Conservation (phyloP, 2,329 filamentous ascomycete species). For the Claviceps lovelessii region DNA sequence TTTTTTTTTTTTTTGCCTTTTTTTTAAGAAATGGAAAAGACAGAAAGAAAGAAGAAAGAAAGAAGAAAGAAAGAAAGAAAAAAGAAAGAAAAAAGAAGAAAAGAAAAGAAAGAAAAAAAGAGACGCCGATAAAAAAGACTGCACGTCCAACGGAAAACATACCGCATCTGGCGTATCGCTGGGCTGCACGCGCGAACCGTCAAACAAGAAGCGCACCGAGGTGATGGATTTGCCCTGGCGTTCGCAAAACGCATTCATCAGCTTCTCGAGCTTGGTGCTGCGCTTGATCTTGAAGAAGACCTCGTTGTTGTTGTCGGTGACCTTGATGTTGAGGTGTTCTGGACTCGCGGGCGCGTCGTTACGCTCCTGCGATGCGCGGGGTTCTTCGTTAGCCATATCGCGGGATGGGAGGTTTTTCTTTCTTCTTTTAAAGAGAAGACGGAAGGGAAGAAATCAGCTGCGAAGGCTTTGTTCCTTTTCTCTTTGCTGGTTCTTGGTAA, state of each 20-base stretch:
- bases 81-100: neutral
- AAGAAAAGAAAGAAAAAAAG: neutral
- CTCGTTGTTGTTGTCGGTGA: slow-evolving; percentile 98
- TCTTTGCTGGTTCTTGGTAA: neutral
- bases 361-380: slow-evolving; percentile 33
- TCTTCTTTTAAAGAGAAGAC: neutral
- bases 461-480: neutral
- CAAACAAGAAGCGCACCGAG: slow-evolving; percentile 88
- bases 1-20: too few species aligned
- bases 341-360: slow-evolving; percentile 32
- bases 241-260: slow-evolving; percentile 97
- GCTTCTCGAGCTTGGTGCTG: slow-evolving; percentile 85
- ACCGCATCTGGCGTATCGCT: slow-evolving; percentile 85
- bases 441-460: neutral
- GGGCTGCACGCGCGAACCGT: slow-evolving; percentile 81
- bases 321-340: slow-evolving; percentile 97
- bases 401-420: neutral
- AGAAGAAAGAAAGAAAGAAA: neutral
- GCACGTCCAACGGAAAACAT: slow-evolving; percentile 27
- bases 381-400: slow-evolving; percentile 31
- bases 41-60: too few species aligned
- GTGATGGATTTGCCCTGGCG: slow-evolving; percentile 75
- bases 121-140: neutral
- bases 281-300: slow-evolving; percentile 99
- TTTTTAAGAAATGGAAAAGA: neutral